Evolutionary conservation across 2,329 filamentous ascomycete genomes (phyloP).

Genomic region (Spiromastix sp.): DNA sequence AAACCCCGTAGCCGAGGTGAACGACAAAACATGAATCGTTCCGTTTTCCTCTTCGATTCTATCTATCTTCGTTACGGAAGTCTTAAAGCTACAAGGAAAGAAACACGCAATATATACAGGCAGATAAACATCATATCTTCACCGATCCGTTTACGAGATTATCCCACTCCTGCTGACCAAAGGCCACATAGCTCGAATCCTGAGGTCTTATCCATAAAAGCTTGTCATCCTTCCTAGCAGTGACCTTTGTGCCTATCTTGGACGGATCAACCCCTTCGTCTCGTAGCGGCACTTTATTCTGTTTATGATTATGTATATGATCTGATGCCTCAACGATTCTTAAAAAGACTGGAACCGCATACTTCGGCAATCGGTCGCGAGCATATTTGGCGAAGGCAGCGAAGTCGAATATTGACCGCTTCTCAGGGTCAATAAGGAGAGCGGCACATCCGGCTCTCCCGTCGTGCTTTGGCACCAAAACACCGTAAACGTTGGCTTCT

Average conservation of each 20-base stretch:
- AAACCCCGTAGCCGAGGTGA: no score
- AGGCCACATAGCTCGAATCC: conserved; percentile 47
- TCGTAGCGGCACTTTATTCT: conserved; percentile 63
- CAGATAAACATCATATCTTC: conserved; percentile 40
- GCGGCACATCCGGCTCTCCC: conserved; percentile 56
- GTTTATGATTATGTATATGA: conserved; percentile 60
- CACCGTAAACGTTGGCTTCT: conserved; percentile 63
- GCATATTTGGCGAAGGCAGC: conserved; percentile 48
- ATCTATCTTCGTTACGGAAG: no score
- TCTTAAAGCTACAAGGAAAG: no score
- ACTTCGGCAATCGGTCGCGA: conserved; percentile 53
- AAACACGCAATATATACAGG: no score
- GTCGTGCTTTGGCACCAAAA: conserved; percentile 54
- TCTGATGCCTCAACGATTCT: conserved; percentile 46
- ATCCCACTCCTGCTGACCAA: conserved; percentile 50
- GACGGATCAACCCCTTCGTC: conserved; percentile 55
- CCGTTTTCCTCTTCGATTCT: no score
- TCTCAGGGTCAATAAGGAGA: conserved; percentile 43
- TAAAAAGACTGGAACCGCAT: conserved; percentile 67
- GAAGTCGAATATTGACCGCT: conserved; percentile 47
- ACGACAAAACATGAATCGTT: no score
- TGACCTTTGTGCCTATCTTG: conserved; percentile 35
- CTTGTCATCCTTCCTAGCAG: conserved; percentile 34
- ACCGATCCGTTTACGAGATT: conserved; percentile 35
- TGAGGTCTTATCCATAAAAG: conserved; percentile 42